A percentile compares a stretch with the other conserved stretches of the same genome.
Evolutionary conservation across 1,284 basidiomycete genomes (phyloP).

Genomic region (Ganoderma meredithae): DNA sequence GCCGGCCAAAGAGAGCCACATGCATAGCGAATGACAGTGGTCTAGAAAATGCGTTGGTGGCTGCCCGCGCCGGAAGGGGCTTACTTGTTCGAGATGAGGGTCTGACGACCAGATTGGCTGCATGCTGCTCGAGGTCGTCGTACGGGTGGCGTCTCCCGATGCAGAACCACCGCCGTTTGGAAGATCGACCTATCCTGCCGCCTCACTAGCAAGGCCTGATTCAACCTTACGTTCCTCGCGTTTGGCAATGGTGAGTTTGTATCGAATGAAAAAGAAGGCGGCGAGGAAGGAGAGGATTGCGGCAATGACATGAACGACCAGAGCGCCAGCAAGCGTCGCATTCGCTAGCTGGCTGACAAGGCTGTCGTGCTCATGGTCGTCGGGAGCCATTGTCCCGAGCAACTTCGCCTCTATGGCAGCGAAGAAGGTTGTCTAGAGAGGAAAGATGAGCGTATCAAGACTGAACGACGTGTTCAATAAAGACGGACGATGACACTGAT

Average conservation of each 20-base stretch:
- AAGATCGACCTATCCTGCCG: background rate
- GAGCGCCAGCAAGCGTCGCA: conserved; percentile 55
- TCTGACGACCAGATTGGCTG: conserved; percentile 43
- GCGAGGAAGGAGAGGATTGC: conserved; percentile 66
- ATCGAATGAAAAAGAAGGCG: conserved; percentile 63
- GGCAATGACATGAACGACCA: conserved; percentile 62
- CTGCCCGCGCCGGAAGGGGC: conserved; percentile 44
- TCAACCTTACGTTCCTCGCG: conserved; percentile 44
- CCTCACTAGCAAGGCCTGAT: conserved; percentile 22
- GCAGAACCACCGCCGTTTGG: background rate
- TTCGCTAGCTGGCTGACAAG: conserved; percentile 48
- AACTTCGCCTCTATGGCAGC: conserved; percentile 64
- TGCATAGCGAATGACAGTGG: conserved; percentile 57
- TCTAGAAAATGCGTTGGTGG: conserved; percentile 55
- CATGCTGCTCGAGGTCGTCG: conserved; percentile 6
- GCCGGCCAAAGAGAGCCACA: conserved; percentile 54
- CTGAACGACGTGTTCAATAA: background rate
- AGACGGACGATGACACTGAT: conserved; percentile 63
- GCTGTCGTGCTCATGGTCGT: conserved; percentile 23
- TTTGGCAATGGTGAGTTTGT: conserved; percentile 59
- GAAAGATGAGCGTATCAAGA: background rate
- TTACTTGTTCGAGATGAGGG: conserved; percentile 50
- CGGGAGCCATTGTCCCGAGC: conserved; percentile 50
- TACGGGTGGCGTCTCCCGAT: conserved; percentile 4
- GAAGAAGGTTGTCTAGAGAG: conserved; percentile 65